Evolutionary conservation across 2,329 filamentous ascomycete genomes (phyloP), one percentile per base, ranked within the genome.

Genomic region (Alternaria rosae): DNA sequence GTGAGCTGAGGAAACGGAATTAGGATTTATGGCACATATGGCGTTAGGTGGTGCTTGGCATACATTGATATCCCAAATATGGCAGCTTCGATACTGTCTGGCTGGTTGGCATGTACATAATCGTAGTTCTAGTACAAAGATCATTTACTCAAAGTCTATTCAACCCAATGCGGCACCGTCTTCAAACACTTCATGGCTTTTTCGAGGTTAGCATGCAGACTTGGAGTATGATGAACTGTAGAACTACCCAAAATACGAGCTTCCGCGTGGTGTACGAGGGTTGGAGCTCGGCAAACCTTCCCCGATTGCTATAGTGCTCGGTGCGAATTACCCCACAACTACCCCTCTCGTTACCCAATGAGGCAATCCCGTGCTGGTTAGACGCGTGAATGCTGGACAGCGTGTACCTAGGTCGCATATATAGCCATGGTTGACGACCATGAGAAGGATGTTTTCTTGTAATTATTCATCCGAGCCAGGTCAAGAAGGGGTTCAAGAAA

Each of bases 1-100:
- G 64, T 20, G 74, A 77, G 59, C 61, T 77, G 41, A 72, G 72
- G 60, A 76, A 70, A 67, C 67, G 75, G 56, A 65, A 54, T 57
- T 70, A 63, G 48, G 20, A 44, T 20, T 30, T 62, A 23, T 35
- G 59, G 62, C 59, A 52, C 56, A 55, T 28, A 58, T 17, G 63
- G 57, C 60, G 57, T 66, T 58, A 11, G 35, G 56, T 30, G 35
- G 28, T 41, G 43, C 20, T 38, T 38, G 47, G 20, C 43, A 45
- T 47, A 58, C 57, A 61, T 61, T 64, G 62, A 65, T 65, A 65
- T 65, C 62, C 62, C 47, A 52, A 50, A 55, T 30, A 44, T 9
- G 54, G 17, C 50, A 41, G 54, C n/a, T 25, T 25, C 38, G 41
- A 32, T 17, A 45, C 54, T 43, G 26, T 61, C 35, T 17, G 41